Evolutionary conservation across 768 basidiomycete genomes (phyloP).

Genomic region (Tulasnella sp.): DNA sequence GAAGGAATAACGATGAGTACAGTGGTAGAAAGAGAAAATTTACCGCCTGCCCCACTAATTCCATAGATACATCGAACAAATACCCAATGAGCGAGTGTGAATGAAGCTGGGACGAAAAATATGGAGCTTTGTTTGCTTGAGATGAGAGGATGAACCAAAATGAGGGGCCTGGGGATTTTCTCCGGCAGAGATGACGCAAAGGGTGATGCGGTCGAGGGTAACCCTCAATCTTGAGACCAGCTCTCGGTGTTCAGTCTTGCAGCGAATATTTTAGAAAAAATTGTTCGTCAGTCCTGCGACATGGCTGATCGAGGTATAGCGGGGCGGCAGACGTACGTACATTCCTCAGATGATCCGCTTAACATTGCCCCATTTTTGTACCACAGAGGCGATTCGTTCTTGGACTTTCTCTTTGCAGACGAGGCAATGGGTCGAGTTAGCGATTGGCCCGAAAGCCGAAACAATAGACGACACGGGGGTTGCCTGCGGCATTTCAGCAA

Average conservation of each 20-base stretch:
- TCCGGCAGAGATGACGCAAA: neutral
- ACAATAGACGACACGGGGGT: neutral
- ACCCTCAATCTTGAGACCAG: neutral
- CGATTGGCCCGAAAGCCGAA: neutral
- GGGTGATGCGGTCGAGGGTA: neutral
- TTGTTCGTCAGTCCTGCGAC: neutral
- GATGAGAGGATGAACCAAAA: neutral
- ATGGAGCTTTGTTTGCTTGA: neutral
- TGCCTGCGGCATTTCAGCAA: neutral
- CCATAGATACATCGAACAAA: neutral
- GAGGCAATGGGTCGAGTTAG: neutral
- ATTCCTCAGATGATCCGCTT: slow-evolving; percentile 6
- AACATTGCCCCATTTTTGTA: slow-evolving; percentile 6
- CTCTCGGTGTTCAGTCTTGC: neutral
- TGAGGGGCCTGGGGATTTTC: neutral
- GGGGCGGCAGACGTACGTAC: neutral
- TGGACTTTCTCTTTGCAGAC: slow-evolving; percentile 18
- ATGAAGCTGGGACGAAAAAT: neutral
- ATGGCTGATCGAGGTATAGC: neutral
- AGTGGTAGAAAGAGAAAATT: neutral
- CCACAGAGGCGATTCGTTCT: slow-evolving; percentile 6
- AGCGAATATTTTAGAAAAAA: neutral
- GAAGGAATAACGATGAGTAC: neutral
- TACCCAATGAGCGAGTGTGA: neutral
- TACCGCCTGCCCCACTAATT: neutral